Conservation (phyloP, 2,329 filamentous ascomycete species). For the Apiospora saccharicola region DNA sequence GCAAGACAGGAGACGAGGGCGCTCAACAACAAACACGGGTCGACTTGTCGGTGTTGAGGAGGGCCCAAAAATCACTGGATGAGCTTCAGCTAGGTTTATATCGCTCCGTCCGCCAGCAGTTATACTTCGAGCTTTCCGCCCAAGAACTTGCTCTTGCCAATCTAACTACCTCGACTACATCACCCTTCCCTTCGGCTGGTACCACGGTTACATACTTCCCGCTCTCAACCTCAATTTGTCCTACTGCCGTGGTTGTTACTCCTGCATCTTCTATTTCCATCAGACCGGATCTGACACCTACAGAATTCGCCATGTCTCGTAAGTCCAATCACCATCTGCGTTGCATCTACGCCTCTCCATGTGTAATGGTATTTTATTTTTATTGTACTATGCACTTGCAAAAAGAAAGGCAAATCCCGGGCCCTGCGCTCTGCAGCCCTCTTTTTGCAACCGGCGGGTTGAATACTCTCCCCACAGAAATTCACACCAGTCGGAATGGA, state of each 20-base stretch:
- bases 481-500: conserved; percentile 4
- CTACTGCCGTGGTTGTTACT: neutral
- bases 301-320: conserved; percentile 17
- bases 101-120: conserved; percentile 17
- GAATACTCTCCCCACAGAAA: conserved; percentile 21
- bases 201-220: neutral
- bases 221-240: neutral
- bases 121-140: conserved; percentile 24
- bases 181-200: neutral
- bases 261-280: neutral
- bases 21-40: conserved; percentile 14
- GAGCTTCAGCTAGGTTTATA: conserved; percentile 24
- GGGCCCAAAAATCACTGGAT: conserved; percentile 20
- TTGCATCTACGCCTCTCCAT: neutral
- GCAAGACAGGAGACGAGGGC: neutral
- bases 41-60: conserved; percentile 21
- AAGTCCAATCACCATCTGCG: neutral
- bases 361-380: neutral
- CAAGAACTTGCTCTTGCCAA: conserved; percentile 23
- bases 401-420: neutral
- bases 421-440: conserved; percentile 5
- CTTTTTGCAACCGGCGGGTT: neutral
- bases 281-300: neutral
- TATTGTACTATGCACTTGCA: neutral
- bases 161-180: conserved; percentile 9